These are phyloP conservation scores for Malassezia brasiliensis DNA, from an alignment of 1,284 basidiomycete species.

Conservation along the genomic window DNA sequence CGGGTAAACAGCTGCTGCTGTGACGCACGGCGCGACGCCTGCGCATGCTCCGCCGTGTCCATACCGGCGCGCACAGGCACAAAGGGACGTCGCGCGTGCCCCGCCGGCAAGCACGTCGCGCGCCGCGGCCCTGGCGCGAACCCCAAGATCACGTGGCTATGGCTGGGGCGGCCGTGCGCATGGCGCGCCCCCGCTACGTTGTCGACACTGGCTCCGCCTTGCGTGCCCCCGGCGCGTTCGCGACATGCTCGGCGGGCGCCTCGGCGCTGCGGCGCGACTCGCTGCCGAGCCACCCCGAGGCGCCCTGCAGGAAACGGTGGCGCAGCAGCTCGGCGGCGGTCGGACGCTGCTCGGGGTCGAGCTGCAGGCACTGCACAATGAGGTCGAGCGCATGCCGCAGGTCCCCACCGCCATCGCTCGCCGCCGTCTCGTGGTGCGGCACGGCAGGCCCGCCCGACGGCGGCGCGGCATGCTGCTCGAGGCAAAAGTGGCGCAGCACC, in stretches of 20 bases:
- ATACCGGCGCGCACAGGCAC: no score
- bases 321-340: slow-evolving; percentile 69
- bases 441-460: not conserved
- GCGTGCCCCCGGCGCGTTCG: no score
- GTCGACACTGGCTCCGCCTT: no score
- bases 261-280: not conserved
- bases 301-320: slow-evolving; percentile 65
- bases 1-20: not conserved
- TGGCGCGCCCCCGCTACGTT: no score
- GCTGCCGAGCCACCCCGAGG: slow-evolving; percentile 50
- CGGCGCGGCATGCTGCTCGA: slow-evolving; percentile 1
- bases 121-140: no score
- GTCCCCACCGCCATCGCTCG: slow-evolving; percentile 63
- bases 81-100: no score
- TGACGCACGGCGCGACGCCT: no score
- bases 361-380: slow-evolving; percentile 65
- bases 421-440: slow-evolving; percentile 4
- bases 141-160: no score
- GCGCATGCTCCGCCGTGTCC: no score
- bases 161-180: no score
- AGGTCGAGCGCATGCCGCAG: slow-evolving; percentile 69
- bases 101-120: no score
- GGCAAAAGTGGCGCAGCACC: slow-evolving; percentile 27
- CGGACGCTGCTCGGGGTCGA: slow-evolving; percentile 56
- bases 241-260: not conserved